These are phyloP conservation scores for Gymnopilus dilepis DNA, from an alignment of 768 basidiomycete genomes.

Conservation along the genomic window DNA sequence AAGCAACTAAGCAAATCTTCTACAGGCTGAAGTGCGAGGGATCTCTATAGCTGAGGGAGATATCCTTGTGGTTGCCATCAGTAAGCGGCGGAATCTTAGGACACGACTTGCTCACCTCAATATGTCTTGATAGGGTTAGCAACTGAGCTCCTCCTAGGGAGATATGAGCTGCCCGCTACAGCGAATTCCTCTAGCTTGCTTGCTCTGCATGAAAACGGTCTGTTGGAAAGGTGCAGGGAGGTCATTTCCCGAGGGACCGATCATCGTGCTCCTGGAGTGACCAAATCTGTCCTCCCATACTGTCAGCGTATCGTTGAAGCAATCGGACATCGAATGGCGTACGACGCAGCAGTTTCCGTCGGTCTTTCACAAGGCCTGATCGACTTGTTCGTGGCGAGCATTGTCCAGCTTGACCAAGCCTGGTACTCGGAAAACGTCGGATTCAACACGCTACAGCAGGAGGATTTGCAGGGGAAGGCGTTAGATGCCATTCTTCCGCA, in stretches of 20 bases:
- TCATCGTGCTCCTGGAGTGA: slow-evolving; percentile 36
- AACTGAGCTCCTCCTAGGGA: slow-evolving; percentile 30
- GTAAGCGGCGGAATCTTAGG: slow-evolving; percentile 26
- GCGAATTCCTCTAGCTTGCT: slow-evolving; percentile 24
- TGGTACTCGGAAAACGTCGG: slow-evolving; percentile 48
- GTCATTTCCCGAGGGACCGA: slow-evolving; percentile 26
- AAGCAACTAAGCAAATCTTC: not conserved
- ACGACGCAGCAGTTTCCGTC: slow-evolving; percentile 41
- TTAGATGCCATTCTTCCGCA: slow-evolving; percentile 30
- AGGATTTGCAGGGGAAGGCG: slow-evolving; percentile 39
- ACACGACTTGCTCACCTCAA: not conserved
- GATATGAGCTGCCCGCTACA: slow-evolving; percentile 25
- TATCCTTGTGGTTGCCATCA: slow-evolving; percentile 41
- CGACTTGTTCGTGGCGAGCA: slow-evolving; percentile 43
- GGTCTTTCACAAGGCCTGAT: slow-evolving; percentile 35
- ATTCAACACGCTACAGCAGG: slow-evolving; percentile 30
- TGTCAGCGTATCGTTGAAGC: slow-evolving; percentile 45
- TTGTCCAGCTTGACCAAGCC: slow-evolving; percentile 39
- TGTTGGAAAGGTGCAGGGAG: slow-evolving; percentile 24
- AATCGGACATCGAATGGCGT: slow-evolving; percentile 52
- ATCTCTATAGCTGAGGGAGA: slow-evolving; percentile 51
- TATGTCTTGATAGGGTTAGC: slow-evolving; percentile 28
- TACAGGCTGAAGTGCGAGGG: slow-evolving; percentile 42
- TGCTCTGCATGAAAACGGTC: slow-evolving; percentile 25
- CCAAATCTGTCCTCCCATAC: slow-evolving; percentile 44